Conservation (phyloP, 306 rosid genomes). For the Hippophae gyantsensis region DNA sequence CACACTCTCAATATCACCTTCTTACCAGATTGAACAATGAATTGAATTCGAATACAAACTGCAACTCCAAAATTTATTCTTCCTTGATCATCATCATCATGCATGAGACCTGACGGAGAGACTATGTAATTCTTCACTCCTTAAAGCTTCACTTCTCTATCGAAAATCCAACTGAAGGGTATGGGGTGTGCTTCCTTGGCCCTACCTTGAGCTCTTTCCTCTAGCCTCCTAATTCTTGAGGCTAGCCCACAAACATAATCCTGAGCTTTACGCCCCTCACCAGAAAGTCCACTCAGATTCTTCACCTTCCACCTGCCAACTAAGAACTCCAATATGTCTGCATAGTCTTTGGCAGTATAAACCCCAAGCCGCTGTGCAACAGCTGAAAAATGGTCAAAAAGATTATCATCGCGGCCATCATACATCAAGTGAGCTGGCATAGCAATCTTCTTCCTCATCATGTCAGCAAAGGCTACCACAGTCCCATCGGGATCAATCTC, state of each 20-base stretch:
- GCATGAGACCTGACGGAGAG: too few relatives aligned
- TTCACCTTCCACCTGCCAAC: slow-evolving; percentile 84
- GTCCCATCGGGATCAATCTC: slow-evolving; percentile 82
- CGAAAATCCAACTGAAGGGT: slow-evolving; percentile 69
- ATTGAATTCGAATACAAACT: too few relatives aligned
- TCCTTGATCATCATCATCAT: too few relatives aligned
- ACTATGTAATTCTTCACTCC: not conserved
- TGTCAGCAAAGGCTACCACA: slow-evolving; percentile 67
- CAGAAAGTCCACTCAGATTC: slow-evolving; percentile 55
- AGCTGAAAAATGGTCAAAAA: slow-evolving; percentile 63
- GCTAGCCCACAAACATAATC: slow-evolving; percentile 69
- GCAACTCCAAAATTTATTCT: too few relatives aligned
- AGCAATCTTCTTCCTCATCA: slow-evolving; percentile 86
- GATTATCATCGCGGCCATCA: slow-evolving; percentile 66
- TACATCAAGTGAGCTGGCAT: slow-evolving; percentile 95
- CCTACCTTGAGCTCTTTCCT: slow-evolving; percentile 70
- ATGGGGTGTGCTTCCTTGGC: slow-evolving; percentile 38
- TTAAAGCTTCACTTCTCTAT: slow-evolving; percentile 61
- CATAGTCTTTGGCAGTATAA: slow-evolving; percentile 85
- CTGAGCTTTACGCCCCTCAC: slow-evolving; percentile 72
- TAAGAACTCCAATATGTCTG: slow-evolving; percentile 78
- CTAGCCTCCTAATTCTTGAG: slow-evolving; percentile 75
- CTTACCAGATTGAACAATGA: too few relatives aligned
- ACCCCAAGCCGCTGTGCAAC: slow-evolving; percentile 83
- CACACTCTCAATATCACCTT: too few relatives aligned